A percentile compares a stretch with the other conserved stretches of the same genome.
Conservation (phyloP, 441 rosid species). For the Oxalis stricta region DNA sequence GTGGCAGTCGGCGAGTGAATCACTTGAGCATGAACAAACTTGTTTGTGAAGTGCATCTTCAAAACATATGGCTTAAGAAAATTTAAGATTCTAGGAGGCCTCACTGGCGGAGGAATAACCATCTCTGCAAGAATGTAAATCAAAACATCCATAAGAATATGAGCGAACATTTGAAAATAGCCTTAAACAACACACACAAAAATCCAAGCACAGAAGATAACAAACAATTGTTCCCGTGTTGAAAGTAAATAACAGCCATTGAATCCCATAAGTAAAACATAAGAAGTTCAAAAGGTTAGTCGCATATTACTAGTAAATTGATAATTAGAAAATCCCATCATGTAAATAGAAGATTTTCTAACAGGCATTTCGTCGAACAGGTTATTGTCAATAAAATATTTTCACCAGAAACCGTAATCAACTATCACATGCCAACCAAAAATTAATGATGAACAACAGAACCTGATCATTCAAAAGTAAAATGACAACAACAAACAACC, state of each 20-base stretch:
- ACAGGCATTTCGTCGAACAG: slow-evolving; percentile 10
- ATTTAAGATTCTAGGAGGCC: slow-evolving; percentile 41
- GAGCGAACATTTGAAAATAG: neutral
- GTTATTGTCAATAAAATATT: neutral
- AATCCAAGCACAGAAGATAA: neutral
- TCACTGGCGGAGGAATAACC: slow-evolving; percentile 78
- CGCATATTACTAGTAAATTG: too few relatives aligned
- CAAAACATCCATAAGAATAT: neutral
- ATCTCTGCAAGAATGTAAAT: slow-evolving; percentile 20
- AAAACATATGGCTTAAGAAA: slow-evolving; percentile 62
- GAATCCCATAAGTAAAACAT: neutral
- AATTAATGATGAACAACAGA: too few relatives aligned
- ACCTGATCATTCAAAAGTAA: too few relatives aligned
- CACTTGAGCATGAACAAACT: slow-evolving; percentile 67
- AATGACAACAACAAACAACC: too few relatives aligned
- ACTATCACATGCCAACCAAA: too few relatives aligned
- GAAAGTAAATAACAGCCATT: neutral
- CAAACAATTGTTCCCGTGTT: neutral
- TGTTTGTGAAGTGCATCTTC: slow-evolving; percentile 76
- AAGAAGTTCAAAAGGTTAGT: too few relatives aligned
- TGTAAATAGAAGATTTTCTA: neutral
- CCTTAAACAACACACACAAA: neutral
- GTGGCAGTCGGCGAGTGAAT: slow-evolving; percentile 70
- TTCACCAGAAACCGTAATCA: too few relatives aligned
- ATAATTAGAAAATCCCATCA: too few relatives aligned